phyloP scores from a whole-genome alignment of 148 eudicot species.

The Dianthus caryophyllus region DNA sequence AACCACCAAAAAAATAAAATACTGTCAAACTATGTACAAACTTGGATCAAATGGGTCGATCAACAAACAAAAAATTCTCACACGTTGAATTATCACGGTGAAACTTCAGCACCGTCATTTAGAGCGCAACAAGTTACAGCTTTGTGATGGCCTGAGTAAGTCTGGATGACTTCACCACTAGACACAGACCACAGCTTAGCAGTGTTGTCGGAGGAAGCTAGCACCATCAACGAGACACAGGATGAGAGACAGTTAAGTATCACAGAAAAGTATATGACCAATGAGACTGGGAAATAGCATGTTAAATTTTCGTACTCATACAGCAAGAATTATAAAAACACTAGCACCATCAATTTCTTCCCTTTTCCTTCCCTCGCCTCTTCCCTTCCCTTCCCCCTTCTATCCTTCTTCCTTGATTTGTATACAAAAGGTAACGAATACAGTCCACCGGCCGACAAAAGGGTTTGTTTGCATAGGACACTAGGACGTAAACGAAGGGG shows the following conservation, averaged over 20 bases:
- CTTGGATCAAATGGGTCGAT: background rate
- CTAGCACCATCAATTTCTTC: background rate
- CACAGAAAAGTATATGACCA: background rate
- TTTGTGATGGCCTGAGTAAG: constrained; percentile 89
- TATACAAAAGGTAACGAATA: background rate
- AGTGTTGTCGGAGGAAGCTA: constrained; percentile 91
- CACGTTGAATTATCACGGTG: constrained; percentile 29
- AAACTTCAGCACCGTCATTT: constrained; percentile 84
- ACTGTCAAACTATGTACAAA: constrained; percentile 14
- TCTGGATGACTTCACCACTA: constrained; percentile 66
- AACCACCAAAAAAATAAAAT: background rate
- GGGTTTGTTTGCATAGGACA: no score
- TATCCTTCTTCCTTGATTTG: background rate
- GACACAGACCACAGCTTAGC: constrained; percentile 84
- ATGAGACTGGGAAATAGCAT: background rate
- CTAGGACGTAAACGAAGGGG: no score
- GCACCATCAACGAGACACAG: constrained; percentile 9
- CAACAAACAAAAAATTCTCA: background rate
- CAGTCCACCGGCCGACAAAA: background rate
- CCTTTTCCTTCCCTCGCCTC: no score
- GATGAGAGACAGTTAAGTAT: background rate
- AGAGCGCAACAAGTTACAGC: constrained; percentile 96
- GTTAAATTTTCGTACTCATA: background rate
- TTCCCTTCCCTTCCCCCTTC: background rate
- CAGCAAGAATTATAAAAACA: background rate